Percentiles rank a stretch among this genome's conserved stretches.
Conservation (phyloP, 2,329 filamentous ascomycete genomes). For the Alternaria gaisen region DNA sequence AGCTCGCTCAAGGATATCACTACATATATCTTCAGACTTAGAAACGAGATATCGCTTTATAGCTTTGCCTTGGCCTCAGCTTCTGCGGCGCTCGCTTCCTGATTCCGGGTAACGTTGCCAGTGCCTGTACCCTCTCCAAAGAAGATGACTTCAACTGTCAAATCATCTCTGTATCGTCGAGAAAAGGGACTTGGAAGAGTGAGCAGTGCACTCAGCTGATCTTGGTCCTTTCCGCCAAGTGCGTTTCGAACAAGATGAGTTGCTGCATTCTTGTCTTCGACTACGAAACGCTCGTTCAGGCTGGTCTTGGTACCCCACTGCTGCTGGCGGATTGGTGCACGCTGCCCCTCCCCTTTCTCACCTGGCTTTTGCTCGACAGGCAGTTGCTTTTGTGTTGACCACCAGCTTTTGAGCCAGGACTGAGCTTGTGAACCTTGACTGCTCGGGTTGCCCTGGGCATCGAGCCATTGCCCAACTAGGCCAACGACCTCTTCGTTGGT, state of each 20-base stretch:
- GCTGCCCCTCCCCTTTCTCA: slow-evolving; percentile 71
- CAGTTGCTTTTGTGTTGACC: slow-evolving; percentile 64
- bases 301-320: slow-evolving; percentile 87
- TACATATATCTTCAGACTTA: background rate
- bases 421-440: slow-evolving; percentile 51
- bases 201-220: slow-evolving; percentile 91
- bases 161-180: slow-evolving; percentile 90
- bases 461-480: slow-evolving; percentile 95
- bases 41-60: slow-evolving; percentile 31
- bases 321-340: slow-evolving; percentile 84
- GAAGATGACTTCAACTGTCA: slow-evolving; percentile 98
- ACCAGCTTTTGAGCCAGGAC: slow-evolving; percentile 79
- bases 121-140: slow-evolving; percentile 83
- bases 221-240: slow-evolving; percentile 88
- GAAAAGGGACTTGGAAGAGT: slow-evolving; percentile 93
- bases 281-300: slow-evolving; percentile 83
- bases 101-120: slow-evolving; percentile 82
- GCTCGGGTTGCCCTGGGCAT: slow-evolving; percentile 68
- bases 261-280: slow-evolving; percentile 94
- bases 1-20: slow-evolving; percentile 4
- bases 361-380: slow-evolving; percentile 76
- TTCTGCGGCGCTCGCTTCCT: slow-evolving; percentile 78
- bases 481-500: slow-evolving; percentile 98
- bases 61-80: slow-evolving; percentile 60
- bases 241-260: slow-evolving; percentile 96